These are phyloP conservation scores for Penicillium angulare DNA, from an alignment of 495 filamentous ascomycete genomes.

Conservation along the genomic window DNA sequence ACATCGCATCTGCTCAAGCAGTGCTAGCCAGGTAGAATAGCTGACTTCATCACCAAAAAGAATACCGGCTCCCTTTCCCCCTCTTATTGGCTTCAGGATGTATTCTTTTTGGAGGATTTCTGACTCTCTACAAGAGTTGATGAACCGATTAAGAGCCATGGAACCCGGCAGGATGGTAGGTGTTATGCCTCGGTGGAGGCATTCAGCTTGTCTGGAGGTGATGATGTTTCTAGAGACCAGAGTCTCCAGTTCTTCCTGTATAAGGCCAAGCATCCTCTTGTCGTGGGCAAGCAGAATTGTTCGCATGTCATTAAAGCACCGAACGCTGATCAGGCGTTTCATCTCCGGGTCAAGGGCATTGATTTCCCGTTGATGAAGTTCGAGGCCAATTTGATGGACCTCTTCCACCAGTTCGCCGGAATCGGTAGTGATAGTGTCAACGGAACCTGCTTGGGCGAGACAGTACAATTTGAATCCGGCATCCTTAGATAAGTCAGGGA, in stretches of 20 bases:
- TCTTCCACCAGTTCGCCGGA: constrained; percentile 30
- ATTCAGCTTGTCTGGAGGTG: constrained; percentile 14
- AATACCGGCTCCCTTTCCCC: constrained; percentile 43
- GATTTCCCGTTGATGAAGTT: constrained; percentile 44
- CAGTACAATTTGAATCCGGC: constrained; percentile 25
- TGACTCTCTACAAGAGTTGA: neutral
- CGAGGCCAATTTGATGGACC: constrained; percentile 40
- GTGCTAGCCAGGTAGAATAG: constrained; percentile 22
- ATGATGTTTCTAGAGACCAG: constrained; percentile 26
- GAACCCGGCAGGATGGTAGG: constrained; percentile 24
- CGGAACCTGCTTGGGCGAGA: constrained; percentile 3
- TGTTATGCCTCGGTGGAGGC: constrained; percentile 14
- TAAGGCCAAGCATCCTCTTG: constrained; percentile 45
- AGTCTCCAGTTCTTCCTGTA: constrained; percentile 32
- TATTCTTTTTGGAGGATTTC: constrained; percentile 24
- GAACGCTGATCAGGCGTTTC: constrained; percentile 25
- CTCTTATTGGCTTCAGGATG: constrained; percentile 37
- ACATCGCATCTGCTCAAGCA: constrained; percentile 13
- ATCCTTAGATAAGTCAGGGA: constrained; percentile 7
- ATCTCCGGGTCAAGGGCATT: constrained; percentile 24
- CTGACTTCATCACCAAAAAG: constrained; percentile 38
- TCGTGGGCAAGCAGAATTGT: constrained; percentile 44
- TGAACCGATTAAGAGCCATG: constrained; percentile 7
- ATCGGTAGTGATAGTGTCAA: neutral
- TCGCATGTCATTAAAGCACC: constrained; percentile 44